Conservation (phyloP, 1,284 basidiomycete species). For the Schizopora paradoxa region DNA sequence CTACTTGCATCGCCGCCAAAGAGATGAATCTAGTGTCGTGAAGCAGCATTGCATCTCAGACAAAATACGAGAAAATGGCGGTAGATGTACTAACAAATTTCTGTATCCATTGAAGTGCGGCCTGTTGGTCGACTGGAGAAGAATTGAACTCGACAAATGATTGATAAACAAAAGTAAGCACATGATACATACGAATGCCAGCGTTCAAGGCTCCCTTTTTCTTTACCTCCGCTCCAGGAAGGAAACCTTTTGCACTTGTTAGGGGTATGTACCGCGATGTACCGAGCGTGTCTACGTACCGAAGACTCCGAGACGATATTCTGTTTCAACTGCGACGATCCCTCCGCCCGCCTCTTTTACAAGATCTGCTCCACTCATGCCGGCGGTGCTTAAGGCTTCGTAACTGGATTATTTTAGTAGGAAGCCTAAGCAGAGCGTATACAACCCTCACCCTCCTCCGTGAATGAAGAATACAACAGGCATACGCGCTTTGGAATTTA, state of each 20-base stretch:
- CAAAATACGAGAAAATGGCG: background rate
- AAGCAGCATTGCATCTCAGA: background rate
- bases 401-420: conserved; percentile 3
- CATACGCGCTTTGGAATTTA: conserved; percentile 18
- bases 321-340: conserved; percentile 15
- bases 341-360: conserved; percentile 11
- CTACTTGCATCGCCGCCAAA: conserved; percentile 30
- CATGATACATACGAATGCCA: conserved; percentile 23
- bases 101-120: conserved; percentile 31
- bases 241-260: conserved; percentile 22
- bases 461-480: conserved; percentile 34
- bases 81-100: conserved; percentile 22
- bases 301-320: conserved; percentile 19
- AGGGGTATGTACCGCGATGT: background rate
- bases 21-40: conserved; percentile 23
- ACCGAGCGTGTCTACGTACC: background rate
- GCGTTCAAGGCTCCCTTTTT: conserved; percentile 27
- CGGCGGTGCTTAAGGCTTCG: conserved; percentile 9
- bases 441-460: conserved; percentile 27
- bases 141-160: background rate
- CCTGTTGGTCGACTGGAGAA: conserved; percentile 28
- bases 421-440: background rate
- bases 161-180: background rate
- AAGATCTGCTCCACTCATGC: conserved; percentile 11
- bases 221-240: conserved; percentile 25